phyloP scores from a whole-genome alignment of 106 monocot species.

The Cymbidium sinense region DNA sequence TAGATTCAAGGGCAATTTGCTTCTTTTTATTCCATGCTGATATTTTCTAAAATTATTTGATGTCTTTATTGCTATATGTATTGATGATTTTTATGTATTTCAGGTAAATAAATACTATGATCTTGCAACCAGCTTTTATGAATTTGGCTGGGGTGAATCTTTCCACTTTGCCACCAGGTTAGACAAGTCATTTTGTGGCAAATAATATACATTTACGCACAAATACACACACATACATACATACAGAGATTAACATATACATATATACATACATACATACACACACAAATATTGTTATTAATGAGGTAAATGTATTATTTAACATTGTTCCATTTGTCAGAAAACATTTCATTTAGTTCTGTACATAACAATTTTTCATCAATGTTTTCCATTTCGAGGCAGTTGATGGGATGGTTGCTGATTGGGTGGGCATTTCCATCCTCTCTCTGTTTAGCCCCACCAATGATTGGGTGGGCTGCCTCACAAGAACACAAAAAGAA shows the following conservation, averaged over 20 bases:
- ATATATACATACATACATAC: too few species aligned
- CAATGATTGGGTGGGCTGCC: neutral
- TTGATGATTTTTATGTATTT: constrained; percentile 6
- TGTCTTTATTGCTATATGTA: neutral
- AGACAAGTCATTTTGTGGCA: constrained; percentile 1
- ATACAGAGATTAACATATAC: too few species aligned
- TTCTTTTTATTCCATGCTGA: neutral
- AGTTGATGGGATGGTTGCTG: neutral
- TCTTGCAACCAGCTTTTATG: constrained; percentile 73
- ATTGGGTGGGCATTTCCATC: neutral
- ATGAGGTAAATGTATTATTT: neutral
- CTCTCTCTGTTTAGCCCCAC: too few species aligned
- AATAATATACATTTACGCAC: neutral
- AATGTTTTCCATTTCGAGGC: too few species aligned
- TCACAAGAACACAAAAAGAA: neutral
- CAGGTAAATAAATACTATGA: constrained; percentile 86
- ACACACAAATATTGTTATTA: neutral
- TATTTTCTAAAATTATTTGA: neutral
- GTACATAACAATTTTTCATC: neutral
- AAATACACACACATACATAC: too few species aligned
- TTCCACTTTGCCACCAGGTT: constrained; percentile 77
- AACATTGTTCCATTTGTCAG: neutral
- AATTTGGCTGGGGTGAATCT: constrained; percentile 81
- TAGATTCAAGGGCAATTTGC: neutral
- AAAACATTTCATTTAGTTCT: neutral